These are phyloP conservation scores for Alternaria triticina DNA, from an alignment of 2,329 filamentous ascomycete species.

Conservation along the genomic window DNA sequence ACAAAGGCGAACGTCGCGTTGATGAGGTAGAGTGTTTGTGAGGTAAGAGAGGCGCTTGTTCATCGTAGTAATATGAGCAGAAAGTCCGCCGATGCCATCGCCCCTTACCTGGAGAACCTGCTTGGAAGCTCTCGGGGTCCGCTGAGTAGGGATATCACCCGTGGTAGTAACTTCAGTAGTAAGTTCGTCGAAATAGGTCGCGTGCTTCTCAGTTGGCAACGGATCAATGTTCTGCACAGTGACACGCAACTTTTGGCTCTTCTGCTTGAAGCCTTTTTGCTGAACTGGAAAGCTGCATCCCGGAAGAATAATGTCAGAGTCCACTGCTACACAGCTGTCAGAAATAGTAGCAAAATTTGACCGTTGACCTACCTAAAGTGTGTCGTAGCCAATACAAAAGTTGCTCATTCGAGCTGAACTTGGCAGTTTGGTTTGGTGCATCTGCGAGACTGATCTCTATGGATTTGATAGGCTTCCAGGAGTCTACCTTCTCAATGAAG, in stretches of 20 bases:
- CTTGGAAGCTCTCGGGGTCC: conserved; percentile 13
- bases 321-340: conserved; percentile 50
- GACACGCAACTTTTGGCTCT: conserved; percentile 62
- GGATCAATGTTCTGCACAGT: conserved; percentile 62
- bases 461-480: conserved; percentile 38
- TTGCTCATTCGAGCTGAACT: conserved; percentile 35
- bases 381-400: conserved; percentile 38
- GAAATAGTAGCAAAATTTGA: neutral
- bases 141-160: conserved; percentile 12
- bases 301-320: conserved; percentile 71
- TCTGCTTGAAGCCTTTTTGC: conserved; percentile 54
- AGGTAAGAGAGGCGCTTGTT: conserved; percentile 67
- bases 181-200: conserved; percentile 39
- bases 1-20: conserved; percentile 35
- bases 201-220: conserved; percentile 28
- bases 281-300: conserved; percentile 73
- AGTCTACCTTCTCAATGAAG: conserved; percentile 60
- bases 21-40: conserved; percentile 18
- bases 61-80: conserved; percentile 67
- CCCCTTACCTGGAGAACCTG: conserved; percentile 39
- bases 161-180: conserved; percentile 30
- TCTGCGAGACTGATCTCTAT: conserved; percentile 33
- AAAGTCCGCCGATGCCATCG: conserved; percentile 70
- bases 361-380: conserved; percentile 37
- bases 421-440: conserved; percentile 20